Evolutionary conservation across 2,329 filamentous ascomycete species (phyloP).

Genomic region (Fusarium bulbicola): DNA sequence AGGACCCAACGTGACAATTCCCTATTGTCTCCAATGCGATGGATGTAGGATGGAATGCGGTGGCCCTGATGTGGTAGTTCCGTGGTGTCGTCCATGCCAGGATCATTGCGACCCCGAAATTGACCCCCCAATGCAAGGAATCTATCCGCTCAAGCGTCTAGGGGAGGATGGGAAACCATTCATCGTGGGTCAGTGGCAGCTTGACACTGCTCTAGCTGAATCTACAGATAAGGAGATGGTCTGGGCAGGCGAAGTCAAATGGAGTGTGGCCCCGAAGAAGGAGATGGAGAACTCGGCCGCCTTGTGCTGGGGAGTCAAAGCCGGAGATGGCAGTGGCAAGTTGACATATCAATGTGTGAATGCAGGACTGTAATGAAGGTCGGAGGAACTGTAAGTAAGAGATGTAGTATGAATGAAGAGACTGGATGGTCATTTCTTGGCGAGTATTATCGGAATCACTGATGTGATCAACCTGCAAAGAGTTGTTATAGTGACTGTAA

Average conservation of each 20-base stretch:
- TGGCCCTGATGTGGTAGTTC: neutral
- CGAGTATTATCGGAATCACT: no score
- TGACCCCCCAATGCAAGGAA: no score
- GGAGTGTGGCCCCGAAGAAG: neutral
- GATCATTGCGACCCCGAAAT: no score
- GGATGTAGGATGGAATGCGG: neutral
- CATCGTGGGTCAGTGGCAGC: neutral
- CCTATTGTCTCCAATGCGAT: neutral
- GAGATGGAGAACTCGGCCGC: neutral
- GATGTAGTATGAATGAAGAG: no score
- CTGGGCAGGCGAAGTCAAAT: neutral
- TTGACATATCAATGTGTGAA: neutral
- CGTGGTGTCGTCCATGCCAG: neutral
- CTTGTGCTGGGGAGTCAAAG: neutral
- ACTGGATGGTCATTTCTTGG: no score
- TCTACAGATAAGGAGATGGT: neutral
- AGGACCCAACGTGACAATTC: neutral
- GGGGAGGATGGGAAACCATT: neutral
- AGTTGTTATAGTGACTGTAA: neutral
- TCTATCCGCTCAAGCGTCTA: no score
- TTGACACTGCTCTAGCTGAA: accelerated
- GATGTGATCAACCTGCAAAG: neutral
- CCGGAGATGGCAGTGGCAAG: neutral
- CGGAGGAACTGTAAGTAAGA: accelerated
- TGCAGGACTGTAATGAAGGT: accelerated